These are phyloP conservation scores for Blakeslea trispora DNA, from an alignment of 371 early-diverging fungal species.

Conservation along the genomic window DNA sequence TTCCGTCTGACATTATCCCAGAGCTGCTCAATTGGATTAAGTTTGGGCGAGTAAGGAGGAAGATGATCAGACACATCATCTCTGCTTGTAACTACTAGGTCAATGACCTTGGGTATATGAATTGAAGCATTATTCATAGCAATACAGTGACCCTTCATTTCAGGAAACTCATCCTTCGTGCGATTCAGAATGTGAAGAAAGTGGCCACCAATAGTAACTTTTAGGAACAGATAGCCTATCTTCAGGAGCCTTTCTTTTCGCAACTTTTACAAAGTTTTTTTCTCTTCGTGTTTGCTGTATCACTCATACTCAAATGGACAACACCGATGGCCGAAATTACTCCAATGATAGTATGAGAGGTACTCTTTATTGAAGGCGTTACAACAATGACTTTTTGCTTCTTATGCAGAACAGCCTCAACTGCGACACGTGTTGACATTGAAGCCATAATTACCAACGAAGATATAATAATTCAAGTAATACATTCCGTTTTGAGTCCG, in stretches of 20 bases:
- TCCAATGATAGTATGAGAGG: conserved; percentile 9
- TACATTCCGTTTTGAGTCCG: too few species aligned
- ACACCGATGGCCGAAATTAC: conserved; percentile 10
- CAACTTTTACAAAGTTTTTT: conserved; percentile 3
- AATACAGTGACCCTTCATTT: too few species aligned
- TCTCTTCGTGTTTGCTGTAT: conserved; percentile 2
- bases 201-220: neutral
- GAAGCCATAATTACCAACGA: too few species aligned
- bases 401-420: too few species aligned
- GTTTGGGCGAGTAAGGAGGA: neutral
- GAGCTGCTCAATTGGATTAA: conserved; percentile 6
- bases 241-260: conserved; percentile 9
- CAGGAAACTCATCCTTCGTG: too few species aligned
- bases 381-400: too few species aligned
- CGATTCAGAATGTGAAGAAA: too few species aligned
- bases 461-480: too few species aligned
- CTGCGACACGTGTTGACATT: too few species aligned
- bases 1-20: conserved; percentile 6
- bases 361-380: conserved; percentile 7
- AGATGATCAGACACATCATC: neutral
- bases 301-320: neutral
- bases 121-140: neutral
- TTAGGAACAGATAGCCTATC: conserved; percentile 8
- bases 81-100: neutral
- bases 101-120: neutral